Conservation (phyloP, 2,329 filamentous ascomycete species). For the Pseudogymnoascus destructans region DNA sequence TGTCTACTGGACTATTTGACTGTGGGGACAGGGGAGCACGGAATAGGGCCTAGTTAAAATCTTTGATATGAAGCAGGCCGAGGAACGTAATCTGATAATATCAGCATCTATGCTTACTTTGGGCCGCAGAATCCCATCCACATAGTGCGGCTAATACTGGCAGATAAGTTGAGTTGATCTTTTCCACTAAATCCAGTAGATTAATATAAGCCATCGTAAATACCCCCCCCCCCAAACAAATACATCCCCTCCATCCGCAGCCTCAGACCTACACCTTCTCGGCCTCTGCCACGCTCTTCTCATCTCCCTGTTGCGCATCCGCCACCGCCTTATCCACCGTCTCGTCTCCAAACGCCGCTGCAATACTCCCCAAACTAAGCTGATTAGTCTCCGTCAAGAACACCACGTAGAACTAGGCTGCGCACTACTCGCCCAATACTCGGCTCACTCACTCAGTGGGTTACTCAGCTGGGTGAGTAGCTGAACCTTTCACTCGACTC, state of each 20-base stretch:
- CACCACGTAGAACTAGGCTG: slow-evolving; percentile 27
- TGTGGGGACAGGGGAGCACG: background rate
- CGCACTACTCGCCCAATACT: slow-evolving; percentile 24
- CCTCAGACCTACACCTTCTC: background rate
- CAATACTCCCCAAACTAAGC: slow-evolving; percentile 26
- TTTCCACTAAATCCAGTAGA: background rate
- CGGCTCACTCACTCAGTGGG: too few species aligned
- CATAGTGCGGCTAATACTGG: background rate
- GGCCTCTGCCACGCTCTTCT: background rate
- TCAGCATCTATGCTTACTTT: background rate
- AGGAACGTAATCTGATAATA: background rate
- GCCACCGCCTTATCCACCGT: background rate
- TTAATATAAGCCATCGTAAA: background rate
- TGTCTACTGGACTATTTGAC: slow-evolving; percentile 7
- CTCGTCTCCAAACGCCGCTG: slow-evolving; percentile 26
- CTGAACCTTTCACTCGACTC: too few species aligned
- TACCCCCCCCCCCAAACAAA: background rate
- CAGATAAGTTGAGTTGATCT: background rate
- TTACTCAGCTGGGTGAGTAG: too few species aligned
- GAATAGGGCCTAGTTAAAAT: background rate
- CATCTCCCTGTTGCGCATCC: background rate
- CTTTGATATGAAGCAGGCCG: background rate
- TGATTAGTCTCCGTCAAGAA: slow-evolving; percentile 28
- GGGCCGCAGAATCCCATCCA: background rate
- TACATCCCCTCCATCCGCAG: background rate